Conservation (phyloP, 2,329 filamentous ascomycete species). For the Cryphonectria nitschkei region DNA sequence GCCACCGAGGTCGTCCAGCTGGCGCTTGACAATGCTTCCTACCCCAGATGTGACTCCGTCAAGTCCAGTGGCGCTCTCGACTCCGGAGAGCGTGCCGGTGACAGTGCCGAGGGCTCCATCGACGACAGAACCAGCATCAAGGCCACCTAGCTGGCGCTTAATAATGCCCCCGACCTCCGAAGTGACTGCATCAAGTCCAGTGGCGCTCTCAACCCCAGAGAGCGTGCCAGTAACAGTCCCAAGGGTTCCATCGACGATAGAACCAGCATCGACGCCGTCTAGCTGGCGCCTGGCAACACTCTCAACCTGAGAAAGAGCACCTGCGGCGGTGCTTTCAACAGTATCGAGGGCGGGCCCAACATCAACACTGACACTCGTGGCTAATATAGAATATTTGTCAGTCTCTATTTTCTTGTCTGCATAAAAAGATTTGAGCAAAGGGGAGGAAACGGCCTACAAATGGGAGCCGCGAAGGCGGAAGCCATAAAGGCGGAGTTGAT, state of each 20-base stretch:
- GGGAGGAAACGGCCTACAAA: not conserved
- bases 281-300: not conserved
- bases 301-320: not conserved
- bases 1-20: not conserved
- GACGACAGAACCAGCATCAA: not conserved
- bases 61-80: not conserved
- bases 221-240: not conserved
- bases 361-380: not conserved
- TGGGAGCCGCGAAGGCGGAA: not conserved
- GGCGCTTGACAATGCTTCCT: not conserved
- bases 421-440: not conserved
- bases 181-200: not conserved
- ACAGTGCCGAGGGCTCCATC: not conserved
- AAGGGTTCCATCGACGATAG: not conserved
- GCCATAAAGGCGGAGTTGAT: conserved; percentile 3
- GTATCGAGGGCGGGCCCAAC: not conserved
- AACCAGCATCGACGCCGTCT: not conserved
- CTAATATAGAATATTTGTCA: not conserved
- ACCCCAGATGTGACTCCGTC: not conserved
- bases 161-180: not conserved
- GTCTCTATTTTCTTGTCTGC: not conserved
- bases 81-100: not conserved
- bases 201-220: not conserved
- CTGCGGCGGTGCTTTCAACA: not conserved
- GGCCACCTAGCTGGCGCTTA: not conserved